These are phyloP conservation scores for Suillus luteus DNA, from an alignment of 768 basidiomycete genomes.

Conservation along the genomic window DNA sequence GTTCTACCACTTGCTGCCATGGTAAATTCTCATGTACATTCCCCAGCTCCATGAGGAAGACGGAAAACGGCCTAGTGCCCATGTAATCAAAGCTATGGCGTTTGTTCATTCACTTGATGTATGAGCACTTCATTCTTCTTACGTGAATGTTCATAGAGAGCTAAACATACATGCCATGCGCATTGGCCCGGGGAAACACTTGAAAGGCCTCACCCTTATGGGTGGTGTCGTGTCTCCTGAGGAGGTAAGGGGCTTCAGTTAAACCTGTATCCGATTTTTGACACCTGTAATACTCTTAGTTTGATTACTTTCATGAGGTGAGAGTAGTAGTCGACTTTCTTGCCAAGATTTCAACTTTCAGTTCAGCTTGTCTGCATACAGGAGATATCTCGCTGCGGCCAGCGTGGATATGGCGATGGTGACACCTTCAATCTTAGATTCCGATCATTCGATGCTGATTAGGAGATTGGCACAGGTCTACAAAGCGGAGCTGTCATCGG, in stretches of 20 bases:
- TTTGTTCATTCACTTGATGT: constrained; percentile 21
- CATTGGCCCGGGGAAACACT: constrained; percentile 79
- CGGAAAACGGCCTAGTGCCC: constrained; percentile 55
- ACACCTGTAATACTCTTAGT: constrained; percentile 36
- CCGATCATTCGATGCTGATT: constrained; percentile 1
- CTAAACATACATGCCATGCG: constrained; percentile 64
- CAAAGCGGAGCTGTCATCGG: constrained; percentile 80
- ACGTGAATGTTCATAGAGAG: constrained; percentile 28
- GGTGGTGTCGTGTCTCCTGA: constrained; percentile 81
- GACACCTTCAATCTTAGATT: constrained; percentile 14
- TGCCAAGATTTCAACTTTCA: background rate
- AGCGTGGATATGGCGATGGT: constrained; percentile 83
- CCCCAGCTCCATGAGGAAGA: constrained; percentile 51
- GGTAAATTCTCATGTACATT: constrained; percentile 13
- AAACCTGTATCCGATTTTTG: constrained; percentile 6
- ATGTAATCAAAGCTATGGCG: constrained; percentile 59
- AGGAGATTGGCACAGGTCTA: constrained; percentile 38
- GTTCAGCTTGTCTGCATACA: constrained; percentile 72
- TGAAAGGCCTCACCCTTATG: constrained; percentile 79
- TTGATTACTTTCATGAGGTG: constrained; percentile 88
- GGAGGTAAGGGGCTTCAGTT: constrained; percentile 44
- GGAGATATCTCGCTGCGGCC: constrained; percentile 69
- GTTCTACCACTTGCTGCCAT: constrained; percentile 12
- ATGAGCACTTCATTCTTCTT: background rate
- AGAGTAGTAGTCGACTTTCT: constrained; percentile 3